A percentile compares a stretch with the other conserved stretches of the same genome.
These are phyloP conservation scores for Gracilaria caudata DNA, from an alignment of 23 red algal genomes.

Conservation along the genomic window DNA sequence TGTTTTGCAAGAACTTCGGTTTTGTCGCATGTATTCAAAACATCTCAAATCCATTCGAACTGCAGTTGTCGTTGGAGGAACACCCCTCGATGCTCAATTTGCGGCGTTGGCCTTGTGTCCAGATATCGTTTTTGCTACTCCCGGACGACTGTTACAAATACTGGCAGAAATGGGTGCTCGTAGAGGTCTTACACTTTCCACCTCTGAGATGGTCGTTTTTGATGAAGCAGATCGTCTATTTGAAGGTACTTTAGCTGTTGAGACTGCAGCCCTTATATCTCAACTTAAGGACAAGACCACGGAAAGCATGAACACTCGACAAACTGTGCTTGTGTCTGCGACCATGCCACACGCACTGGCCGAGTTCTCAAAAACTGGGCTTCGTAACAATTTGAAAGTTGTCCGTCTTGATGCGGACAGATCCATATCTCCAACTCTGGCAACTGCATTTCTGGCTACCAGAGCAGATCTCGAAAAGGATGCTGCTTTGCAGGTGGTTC, in stretches of 20 bases:
- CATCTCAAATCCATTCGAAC: conserved; percentile 53
- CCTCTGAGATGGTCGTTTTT: conserved; percentile 73
- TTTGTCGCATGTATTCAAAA: conserved; percentile 79
- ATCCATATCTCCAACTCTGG: conserved; percentile 77
- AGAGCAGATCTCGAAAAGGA: conserved; percentile 48
- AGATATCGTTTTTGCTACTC: conserved; percentile 90
- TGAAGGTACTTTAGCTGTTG: conserved; percentile 82
- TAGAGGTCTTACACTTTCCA: conserved; percentile 63
- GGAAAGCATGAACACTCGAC: conserved; percentile 47
- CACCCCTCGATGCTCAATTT: conserved; percentile 93
- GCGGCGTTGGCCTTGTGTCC: conserved; percentile 82
- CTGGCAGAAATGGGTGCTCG: conserved; percentile 78
- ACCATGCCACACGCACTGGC: conserved; percentile 90
- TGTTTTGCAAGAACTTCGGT: conserved; percentile 88
- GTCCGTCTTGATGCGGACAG: conserved; percentile 90
- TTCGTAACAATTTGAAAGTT: conserved; percentile 64
- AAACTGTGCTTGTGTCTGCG: conserved; percentile 95
- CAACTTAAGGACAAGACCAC: conserved; percentile 43
- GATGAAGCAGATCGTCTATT: conserved; percentile 98
- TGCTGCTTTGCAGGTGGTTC: conserved; percentile 29
- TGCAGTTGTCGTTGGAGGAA: conserved; percentile 89
- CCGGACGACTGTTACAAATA: conserved; percentile 92
- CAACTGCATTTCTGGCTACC: conserved; percentile 57
- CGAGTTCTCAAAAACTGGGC: conserved; percentile 84
- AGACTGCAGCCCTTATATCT: conserved; percentile 72